Base-by-base conservation (phyloP, 192 early-diverging fungal genomes). In the Rhizoclosmatium globosum region DNA sequence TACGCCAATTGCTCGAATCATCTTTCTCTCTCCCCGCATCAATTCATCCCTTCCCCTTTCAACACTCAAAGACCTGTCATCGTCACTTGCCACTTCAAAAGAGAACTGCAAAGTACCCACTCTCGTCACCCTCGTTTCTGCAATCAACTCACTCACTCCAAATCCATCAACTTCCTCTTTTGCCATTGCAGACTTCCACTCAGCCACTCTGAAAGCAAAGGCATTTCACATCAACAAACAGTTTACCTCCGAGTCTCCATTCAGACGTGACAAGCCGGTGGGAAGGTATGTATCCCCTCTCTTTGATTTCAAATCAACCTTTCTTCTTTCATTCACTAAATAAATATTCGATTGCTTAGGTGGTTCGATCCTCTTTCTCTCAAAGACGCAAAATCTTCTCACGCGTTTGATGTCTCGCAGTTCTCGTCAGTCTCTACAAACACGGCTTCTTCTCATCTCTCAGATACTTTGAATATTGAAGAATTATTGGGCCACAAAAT, bases 351-450 rank as follows among this genome's bases (percentile, higher is more conserved):
- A 17, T 53, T 53, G 6, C 9, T 53, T 53, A 64, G 74, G 47
- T 76, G 74, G 74, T 76, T 76, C 47, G 74, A 76, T 13, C 59
- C 74, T 9, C 64, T 47, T 3, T 15, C 61, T n/a, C 62, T 64
- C n/a, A 9, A 19, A 21, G 74, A 76, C 48, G 46, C 13, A 6
- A 41, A 17, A 56, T 41, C 21, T 47, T 4, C 23, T 6, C n/a
- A 19, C 13, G n/a, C 23, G n/a, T 76, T 76, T 47, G 47, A 76
- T 46, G 43, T 76, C 4, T 17, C 23, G 21, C 42, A 47, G 31
- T 76, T 76, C 64, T 50, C 46, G 23, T 76, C 74, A 17, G 31
- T 76, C 1, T 76, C 74, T 19, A 11, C 9, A 11, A 76, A 76
- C 45, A 66, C 74, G 38, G 31, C 74, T 23, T 50, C 61, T 39